These are phyloP conservation scores for Litsea cubeba DNA, from an alignment of 164 flowering plant species.

Conservation along the genomic window DNA sequence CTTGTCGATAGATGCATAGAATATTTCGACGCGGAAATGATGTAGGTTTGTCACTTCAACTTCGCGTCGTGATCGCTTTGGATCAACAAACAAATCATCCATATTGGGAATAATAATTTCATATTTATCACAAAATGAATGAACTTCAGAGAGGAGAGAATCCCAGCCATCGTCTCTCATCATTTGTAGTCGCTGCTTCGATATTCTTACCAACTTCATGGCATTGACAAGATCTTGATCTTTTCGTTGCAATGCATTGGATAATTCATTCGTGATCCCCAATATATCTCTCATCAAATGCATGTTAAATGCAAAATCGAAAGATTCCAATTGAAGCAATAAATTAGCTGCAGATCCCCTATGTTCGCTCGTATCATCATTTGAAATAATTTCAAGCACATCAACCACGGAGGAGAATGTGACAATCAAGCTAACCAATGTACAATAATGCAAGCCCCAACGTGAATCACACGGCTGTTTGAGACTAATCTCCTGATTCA, in stretches of 20 bases:
- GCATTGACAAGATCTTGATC: slow-evolving; percentile 1
- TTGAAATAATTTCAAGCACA: background rate
- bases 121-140: background rate
- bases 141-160: background rate
- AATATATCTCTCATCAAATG: slow-evolving; percentile 4
- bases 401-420: background rate
- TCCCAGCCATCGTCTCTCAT: slow-evolving; percentile 2
- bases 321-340: background rate
- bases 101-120: background rate
- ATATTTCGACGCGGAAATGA: background rate
- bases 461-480: background rate
- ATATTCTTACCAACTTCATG: background rate
- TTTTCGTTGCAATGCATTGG: background rate
- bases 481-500: background rate
- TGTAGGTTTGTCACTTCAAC: slow-evolving; percentile 1
- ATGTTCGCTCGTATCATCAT: background rate
- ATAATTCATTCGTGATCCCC: slow-evolving; percentile 1
- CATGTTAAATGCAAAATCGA: background rate
- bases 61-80: background rate
- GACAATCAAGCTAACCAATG: background rate
- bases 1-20: background rate
- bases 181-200: background rate
- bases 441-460: background rate
- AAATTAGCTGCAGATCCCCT: background rate
- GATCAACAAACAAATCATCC: background rate